Evolutionary conservation across 257 asterid species (phyloP).

Genomic region (Salvia miltiorrhiza): DNA sequence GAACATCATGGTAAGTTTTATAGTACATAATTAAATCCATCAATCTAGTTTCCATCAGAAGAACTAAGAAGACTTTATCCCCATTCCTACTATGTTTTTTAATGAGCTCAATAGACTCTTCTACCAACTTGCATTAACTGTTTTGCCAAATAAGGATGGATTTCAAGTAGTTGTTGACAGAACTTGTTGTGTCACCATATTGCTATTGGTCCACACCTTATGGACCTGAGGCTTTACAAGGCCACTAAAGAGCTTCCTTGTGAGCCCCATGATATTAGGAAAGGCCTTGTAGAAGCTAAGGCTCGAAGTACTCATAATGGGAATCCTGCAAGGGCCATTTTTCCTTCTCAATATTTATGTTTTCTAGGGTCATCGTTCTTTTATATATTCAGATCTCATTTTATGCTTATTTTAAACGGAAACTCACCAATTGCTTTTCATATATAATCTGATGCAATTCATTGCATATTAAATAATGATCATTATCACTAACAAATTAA

Average conservation of each 20-base stretch:
- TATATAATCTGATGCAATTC: background rate
- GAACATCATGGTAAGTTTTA: slow-evolving; percentile 83
- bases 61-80: slow-evolving; percentile 15
- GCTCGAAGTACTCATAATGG: slow-evolving; percentile 8
- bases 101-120: background rate
- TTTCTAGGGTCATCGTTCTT: background rate
- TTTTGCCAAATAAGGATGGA: background rate
- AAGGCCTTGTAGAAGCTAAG: slow-evolving; percentile 8
- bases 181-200: too few relatives aligned
- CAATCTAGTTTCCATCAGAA: slow-evolving; percentile 13
- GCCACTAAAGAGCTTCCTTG: background rate
- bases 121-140: background rate
- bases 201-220: too few relatives aligned
- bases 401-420: slow-evolving; percentile 2
- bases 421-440: background rate
- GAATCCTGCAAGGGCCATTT: background rate
- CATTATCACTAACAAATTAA: slow-evolving; percentile 5
- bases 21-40: slow-evolving; percentile 5
- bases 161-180: background rate
- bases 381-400: background rate
- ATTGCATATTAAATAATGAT: background rate
- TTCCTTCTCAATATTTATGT: background rate
- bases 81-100: background rate
- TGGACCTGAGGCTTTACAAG: too few relatives aligned
- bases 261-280: background rate